These are phyloP conservation scores for Pichia inconspicua DNA, from an alignment of 1,139 yeast species.

Conservation along the genomic window DNA sequence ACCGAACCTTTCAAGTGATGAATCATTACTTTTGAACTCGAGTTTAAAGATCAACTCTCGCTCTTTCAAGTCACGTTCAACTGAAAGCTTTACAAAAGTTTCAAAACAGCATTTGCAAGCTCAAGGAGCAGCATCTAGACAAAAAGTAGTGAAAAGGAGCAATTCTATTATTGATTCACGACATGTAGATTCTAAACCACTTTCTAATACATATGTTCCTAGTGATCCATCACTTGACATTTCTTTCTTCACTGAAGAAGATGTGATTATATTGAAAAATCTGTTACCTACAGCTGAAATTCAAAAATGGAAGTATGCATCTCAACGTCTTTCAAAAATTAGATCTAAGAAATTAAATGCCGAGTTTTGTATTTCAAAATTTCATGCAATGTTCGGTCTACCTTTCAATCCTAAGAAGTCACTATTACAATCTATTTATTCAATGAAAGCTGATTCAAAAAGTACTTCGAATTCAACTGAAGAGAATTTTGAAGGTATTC, in stretches of 20 bases:
- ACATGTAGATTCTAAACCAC: not conserved
- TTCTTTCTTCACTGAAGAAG: slow-evolving; percentile 25
- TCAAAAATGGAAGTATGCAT: slow-evolving; percentile 29
- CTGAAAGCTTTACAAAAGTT: not conserved
- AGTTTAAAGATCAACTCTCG: not conserved
- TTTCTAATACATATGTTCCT: slow-evolving; percentile 15
- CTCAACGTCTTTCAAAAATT: slow-evolving; percentile 25
- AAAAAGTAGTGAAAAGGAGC: not conserved
- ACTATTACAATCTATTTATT: slow-evolving; percentile 18
- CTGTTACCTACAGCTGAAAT: slow-evolving; percentile 26
- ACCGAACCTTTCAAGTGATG: not conserved
- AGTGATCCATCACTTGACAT: slow-evolving; percentile 21
- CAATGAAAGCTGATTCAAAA: slow-evolving; percentile 10
- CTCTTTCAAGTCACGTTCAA: not conserved
- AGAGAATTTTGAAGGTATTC: slow-evolving; percentile 24
- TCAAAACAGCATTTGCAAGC: not conserved
- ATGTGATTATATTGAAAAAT: slow-evolving; percentile 22
- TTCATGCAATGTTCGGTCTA: slow-evolving; percentile 27
- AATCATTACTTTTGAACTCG: not conserved
- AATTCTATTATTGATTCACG: not conserved
- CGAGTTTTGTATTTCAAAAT: slow-evolving; percentile 26
- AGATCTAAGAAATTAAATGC: slow-evolving; percentile 26
- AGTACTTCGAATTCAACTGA: slow-evolving; percentile 6
- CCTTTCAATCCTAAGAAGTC: slow-evolving; percentile 24
- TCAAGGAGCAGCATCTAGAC: not conserved